phyloP scores from a whole-genome alignment of 371 early-diverging fungal genomes.

The Thermomucor indicae-seudaticae region DNA sequence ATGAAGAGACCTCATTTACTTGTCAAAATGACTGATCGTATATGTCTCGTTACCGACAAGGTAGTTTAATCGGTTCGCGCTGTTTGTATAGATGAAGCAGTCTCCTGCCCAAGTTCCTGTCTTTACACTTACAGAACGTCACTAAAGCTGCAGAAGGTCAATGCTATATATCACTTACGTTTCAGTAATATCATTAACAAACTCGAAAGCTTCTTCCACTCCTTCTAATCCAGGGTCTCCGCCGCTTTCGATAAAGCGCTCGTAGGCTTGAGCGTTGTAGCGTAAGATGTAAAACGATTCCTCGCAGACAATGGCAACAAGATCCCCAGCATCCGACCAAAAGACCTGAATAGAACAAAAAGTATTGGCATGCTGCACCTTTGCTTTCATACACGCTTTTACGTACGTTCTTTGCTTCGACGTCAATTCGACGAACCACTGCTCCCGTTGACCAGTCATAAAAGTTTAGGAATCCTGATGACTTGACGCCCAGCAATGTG shows the following conservation, averaged over 20 bases:
- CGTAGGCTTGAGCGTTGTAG: constrained; percentile 83
- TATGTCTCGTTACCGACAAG: constrained; percentile 90
- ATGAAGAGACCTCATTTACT: constrained; percentile 25
- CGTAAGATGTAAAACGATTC: constrained; percentile 91
- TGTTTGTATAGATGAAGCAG: constrained; percentile 95
- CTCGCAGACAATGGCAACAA: constrained; percentile 88
- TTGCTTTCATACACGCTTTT: not conserved
- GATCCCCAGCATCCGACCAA: constrained; percentile 94
- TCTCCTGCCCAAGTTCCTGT: constrained; percentile 97
- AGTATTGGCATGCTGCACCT: not conserved
- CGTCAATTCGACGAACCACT: constrained; percentile 92
- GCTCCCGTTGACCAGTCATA: constrained; percentile 96
- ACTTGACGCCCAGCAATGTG: constrained; percentile 83
- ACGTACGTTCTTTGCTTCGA: constrained; percentile 73
- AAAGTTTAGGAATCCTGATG: constrained; percentile 82
- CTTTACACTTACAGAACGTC: constrained; percentile 53
- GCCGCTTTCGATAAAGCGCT: constrained; percentile 71
- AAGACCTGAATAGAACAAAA: constrained; percentile 38
- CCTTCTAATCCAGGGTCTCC: constrained; percentile 86
- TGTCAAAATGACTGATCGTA: constrained; percentile 93
- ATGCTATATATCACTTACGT: constrained; percentile 28
- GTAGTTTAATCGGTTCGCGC: constrained; percentile 89
- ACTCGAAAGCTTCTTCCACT: constrained; percentile 93
- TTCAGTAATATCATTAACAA: constrained; percentile 89
- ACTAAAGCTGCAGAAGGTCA: not conserved